Percentiles rank a stretch among this genome's conserved stretches.
phyloP scores from a whole-genome alignment of 148 eudicot genomes.

The Beta vulgaris region DNA sequence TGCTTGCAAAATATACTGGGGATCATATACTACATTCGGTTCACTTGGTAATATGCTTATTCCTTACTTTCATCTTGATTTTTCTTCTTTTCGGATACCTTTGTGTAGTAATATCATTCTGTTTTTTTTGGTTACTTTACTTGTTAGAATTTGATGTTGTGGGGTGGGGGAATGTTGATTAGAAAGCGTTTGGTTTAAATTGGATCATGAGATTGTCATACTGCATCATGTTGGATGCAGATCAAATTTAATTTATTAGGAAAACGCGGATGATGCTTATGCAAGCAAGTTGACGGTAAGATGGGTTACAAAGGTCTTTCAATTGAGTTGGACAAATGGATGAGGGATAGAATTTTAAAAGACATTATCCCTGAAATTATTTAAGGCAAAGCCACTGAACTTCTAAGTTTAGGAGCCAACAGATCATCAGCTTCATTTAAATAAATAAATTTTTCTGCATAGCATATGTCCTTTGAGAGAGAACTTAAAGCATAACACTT shows the following conservation, averaged over 20 bases:
- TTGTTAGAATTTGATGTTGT: neutral
- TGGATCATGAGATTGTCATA: neutral
- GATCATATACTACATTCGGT: conserved; percentile 91
- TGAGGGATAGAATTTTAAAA: neutral
- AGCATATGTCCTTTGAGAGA: neutral
- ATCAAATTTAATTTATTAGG: neutral
- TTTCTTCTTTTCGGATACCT: neutral
- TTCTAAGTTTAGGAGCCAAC: neutral
- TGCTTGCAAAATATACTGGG: conserved; percentile 97
- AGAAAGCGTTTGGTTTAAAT: neutral
- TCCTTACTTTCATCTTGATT: neutral
- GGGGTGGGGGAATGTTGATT: neutral
- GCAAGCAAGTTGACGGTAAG: neutral
- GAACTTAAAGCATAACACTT: neutral
- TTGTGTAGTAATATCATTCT: neutral
- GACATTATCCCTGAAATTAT: neutral
- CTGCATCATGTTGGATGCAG: neutral
- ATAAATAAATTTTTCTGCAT: no score
- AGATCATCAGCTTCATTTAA: neutral
- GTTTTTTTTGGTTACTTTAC: neutral
- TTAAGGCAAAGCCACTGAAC: neutral
- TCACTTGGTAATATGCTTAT: conserved; percentile 65
- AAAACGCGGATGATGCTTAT: neutral
- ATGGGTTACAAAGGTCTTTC: neutral
- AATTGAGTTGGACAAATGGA: neutral